Base-by-base conservation (phyloP, 202 grass and related monocot species). In the Brachypodium distachyon region DNA sequence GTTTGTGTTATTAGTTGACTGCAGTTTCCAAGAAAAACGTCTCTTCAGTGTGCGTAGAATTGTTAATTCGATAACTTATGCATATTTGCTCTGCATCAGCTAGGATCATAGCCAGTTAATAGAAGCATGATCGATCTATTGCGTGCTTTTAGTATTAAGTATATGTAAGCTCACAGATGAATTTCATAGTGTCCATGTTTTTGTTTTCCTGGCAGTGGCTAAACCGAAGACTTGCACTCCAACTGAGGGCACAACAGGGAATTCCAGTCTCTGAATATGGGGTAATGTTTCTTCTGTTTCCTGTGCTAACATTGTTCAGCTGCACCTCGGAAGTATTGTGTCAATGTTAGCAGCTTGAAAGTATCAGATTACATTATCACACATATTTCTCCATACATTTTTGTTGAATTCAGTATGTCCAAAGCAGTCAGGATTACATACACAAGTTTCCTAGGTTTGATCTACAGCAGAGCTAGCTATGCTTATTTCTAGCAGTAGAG, bases 231-330 rank as follows among this genome's bases (percentile, higher is more conserved):
- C 67, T 86, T 47, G 91, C 87, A 48, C 89, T 92, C 73, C 76
- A 81, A 43, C 87, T 72, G 58, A 90, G 95, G 66, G 95, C 87
- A 61, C 91, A 97, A 0, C 86, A 94, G 58, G 95, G 95, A 80
- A 97, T 94, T 74, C 91, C 91, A 50, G 88, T 94, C 49, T 97
- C 95, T 18, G 95, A 97, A 90, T 97, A 90, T 59, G 91, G 95
- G 89, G 95, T 97, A 83, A 58, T 81, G 16, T 23, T 65, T 81
- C 75, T 0, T 61, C 34, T 33, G 36, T 90, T 79, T 86, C 65
- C 5, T 25, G 14, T 26, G 1, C 22, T 61, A 17, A 33, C 44
- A 4, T 29, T 27, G 0, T 77, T 44, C 13, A 17, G 12, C 51
- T 49, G 19, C 40, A 59, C 43, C 13, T 64, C 43, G 18, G 33